These are phyloP conservation scores for Fraxinus velutina DNA, from an alignment of 305 asterid species.

Conservation along the genomic window DNA sequence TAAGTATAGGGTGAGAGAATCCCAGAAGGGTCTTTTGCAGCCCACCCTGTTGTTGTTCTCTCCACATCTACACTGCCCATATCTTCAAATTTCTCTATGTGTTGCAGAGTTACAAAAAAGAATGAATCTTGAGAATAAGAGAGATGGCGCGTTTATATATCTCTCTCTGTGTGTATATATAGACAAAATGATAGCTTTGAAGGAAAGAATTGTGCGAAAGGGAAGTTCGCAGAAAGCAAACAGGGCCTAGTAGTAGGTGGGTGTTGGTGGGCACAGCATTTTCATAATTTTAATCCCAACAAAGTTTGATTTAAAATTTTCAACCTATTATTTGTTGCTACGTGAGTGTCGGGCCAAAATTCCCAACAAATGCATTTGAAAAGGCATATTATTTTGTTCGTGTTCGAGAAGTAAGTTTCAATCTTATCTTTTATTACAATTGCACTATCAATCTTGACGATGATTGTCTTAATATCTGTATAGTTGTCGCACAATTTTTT, in stretches of 20 bases:
- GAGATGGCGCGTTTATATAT: not conserved
- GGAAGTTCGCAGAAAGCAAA: not conserved
- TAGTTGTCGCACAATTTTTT: too few species aligned
- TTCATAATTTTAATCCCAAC: not conserved
- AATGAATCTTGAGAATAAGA: not conserved
- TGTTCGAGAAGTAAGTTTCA: not conserved
- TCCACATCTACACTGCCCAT: conserved; percentile 68
- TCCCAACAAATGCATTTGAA: not conserved
- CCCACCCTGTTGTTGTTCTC: conserved; percentile 67
- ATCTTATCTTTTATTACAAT: not conserved
- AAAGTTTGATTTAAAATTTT: not conserved
- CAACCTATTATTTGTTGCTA: not conserved
- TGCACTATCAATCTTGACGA: not conserved
- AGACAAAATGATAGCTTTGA: not conserved
- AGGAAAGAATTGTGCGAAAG: not conserved
- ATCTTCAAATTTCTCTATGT: not conserved
- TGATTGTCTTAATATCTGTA: too few species aligned
- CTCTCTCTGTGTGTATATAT: not conserved
- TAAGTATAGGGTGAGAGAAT: conserved; percentile 72
- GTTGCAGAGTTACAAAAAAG: not conserved
- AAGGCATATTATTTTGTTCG: not conserved
- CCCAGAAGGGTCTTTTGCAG: conserved; percentile 87
- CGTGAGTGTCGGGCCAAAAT: not conserved
- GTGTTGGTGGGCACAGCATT: not conserved
- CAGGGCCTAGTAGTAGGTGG: not conserved